These are phyloP conservation scores for Paragyromitra xinjiangensis DNA, from an alignment of 495 filamentous ascomycete species.

Conservation along the genomic window DNA sequence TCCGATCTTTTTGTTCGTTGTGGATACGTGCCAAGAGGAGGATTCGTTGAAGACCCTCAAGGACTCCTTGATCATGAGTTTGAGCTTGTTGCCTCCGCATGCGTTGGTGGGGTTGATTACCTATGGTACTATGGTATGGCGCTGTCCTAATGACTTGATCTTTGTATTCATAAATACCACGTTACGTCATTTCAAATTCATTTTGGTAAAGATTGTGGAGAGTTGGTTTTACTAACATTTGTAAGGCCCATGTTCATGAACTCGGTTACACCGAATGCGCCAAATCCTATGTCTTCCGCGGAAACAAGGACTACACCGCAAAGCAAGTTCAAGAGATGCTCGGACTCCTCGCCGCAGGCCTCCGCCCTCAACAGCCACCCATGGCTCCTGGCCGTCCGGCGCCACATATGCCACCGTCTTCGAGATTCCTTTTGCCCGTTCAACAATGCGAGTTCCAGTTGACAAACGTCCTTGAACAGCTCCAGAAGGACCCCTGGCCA, in stretches of 20 bases:
- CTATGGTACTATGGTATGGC: slow-evolving; percentile 89
- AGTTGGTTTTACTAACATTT: slow-evolving; percentile 37
- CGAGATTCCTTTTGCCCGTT: slow-evolving; percentile 92
- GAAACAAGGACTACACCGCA: slow-evolving; percentile 94
- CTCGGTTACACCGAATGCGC: slow-evolving; percentile 97
- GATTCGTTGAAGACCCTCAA: slow-evolving; percentile 95
- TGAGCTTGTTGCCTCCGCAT: slow-evolving; percentile 91
- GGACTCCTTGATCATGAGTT: slow-evolving; percentile 95
- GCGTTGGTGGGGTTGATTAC: slow-evolving; percentile 95
- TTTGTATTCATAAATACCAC: slow-evolving; percentile 4
- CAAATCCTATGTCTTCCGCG: slow-evolving; percentile 99
- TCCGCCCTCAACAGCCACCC: slow-evolving; percentile 78
- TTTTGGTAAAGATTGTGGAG: slow-evolving; percentile 1
- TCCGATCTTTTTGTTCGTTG: slow-evolving; percentile 96
- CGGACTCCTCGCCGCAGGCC: slow-evolving; percentile 72
- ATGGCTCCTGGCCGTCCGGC: slow-evolving; percentile 72
- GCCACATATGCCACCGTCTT: slow-evolving; percentile 78
- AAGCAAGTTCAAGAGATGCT: slow-evolving; percentile 99
- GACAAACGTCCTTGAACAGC: slow-evolving; percentile 93
- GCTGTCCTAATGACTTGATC: neutral
- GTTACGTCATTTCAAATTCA: slow-evolving; percentile 2
- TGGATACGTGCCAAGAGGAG: slow-evolving; percentile 98
- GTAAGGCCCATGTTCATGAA: slow-evolving; percentile 92
- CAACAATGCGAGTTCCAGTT: slow-evolving; percentile 98
- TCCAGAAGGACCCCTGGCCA: slow-evolving; percentile 98